phyloP scores from a whole-genome alignment of 1,284 basidiomycete species.

The Moesziomyces sp. region DNA sequence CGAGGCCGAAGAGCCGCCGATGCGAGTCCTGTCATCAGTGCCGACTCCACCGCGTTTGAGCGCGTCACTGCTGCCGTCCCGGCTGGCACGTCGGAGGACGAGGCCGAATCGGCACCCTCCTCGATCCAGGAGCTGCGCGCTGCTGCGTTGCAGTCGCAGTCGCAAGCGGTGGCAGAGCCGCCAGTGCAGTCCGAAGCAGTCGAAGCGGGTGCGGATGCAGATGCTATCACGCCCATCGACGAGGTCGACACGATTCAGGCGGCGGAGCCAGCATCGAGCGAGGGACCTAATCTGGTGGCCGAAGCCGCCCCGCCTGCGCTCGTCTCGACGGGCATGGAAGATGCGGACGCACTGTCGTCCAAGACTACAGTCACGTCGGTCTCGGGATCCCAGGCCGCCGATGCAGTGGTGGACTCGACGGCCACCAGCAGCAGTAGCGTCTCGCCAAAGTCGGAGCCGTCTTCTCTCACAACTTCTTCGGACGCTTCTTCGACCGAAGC shows the following conservation, averaged over 20 bases:
- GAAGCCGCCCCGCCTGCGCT: slow-evolving; percentile 45
- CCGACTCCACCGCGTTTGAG: not conserved
- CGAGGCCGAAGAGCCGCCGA: slow-evolving; percentile 18
- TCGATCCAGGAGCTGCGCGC: slow-evolving; percentile 31
- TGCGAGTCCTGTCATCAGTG: not conserved
- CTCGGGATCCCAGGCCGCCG: slow-evolving; percentile 31
- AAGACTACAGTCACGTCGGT: slow-evolving; percentile 40
- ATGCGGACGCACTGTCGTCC: slow-evolving; percentile 14
- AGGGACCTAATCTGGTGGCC: slow-evolving; percentile 32
- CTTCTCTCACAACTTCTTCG: not conserved
- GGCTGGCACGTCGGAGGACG: slow-evolving; percentile 19
- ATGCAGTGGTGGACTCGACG: not conserved
- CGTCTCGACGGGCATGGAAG: slow-evolving; percentile 42
- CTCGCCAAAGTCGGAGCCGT: slow-evolving; percentile 4
- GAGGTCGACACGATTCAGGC: slow-evolving; percentile 6
- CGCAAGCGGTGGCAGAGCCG: slow-evolving; percentile 1
- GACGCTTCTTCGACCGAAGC: not conserved
- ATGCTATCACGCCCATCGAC: slow-evolving; percentile 31
- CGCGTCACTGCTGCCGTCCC: slow-evolving; percentile 1
- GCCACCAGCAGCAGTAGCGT: not conserved
- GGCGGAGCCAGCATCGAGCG: slow-evolving; percentile 9
- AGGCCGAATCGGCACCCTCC: slow-evolving; percentile 26
- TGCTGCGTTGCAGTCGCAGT: slow-evolving; percentile 6
- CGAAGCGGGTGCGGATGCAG: slow-evolving; percentile 10
- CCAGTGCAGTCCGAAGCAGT: not conserved